Conservation (phyloP, 495 filamentous ascomycete genomes). For the Penicillium antarcticum region DNA sequence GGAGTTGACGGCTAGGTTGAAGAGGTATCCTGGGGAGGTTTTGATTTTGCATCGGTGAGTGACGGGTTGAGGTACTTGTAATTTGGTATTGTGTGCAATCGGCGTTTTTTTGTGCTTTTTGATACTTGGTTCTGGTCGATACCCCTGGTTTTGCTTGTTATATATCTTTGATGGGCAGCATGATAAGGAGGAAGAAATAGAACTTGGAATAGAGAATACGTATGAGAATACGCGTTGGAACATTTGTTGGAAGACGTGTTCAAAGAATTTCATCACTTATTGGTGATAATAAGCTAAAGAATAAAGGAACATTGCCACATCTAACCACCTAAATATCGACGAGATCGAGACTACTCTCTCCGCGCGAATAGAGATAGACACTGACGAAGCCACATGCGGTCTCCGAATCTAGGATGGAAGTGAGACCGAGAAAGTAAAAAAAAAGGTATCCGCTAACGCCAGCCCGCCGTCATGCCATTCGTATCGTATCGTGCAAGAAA, state of each 20-base stretch:
- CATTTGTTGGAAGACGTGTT: not conserved
- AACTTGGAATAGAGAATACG: too few species aligned
- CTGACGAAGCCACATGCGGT: not conserved
- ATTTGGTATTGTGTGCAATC: not conserved
- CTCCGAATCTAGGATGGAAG: not conserved
- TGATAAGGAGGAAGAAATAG: not conserved
- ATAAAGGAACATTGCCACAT: not conserved
- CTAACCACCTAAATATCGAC: not conserved
- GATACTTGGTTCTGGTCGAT: constrained; percentile 6
- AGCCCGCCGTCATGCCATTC: constrained; percentile 18
- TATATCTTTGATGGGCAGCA: not conserved
- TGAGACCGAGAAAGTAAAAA: constrained; percentile 1
- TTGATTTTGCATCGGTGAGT: constrained; percentile 55
- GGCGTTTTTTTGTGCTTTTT: not conserved
- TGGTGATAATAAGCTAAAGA: not conserved
- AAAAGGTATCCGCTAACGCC: constrained; percentile 18
- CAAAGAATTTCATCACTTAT: not conserved
- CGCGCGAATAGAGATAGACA: too few species aligned
- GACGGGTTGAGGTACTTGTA: not conserved
- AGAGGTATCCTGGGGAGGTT: constrained; percentile 48
- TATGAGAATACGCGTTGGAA: too few species aligned
- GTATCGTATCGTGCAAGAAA: constrained; percentile 13
- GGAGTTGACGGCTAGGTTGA: constrained; percentile 49
- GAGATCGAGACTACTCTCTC: not conserved
- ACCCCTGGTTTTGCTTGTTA: constrained; percentile 2